Evolutionary conservation across 208 protist species (phyloP).

Genomic region (Tetramitus jugosus): DNA sequence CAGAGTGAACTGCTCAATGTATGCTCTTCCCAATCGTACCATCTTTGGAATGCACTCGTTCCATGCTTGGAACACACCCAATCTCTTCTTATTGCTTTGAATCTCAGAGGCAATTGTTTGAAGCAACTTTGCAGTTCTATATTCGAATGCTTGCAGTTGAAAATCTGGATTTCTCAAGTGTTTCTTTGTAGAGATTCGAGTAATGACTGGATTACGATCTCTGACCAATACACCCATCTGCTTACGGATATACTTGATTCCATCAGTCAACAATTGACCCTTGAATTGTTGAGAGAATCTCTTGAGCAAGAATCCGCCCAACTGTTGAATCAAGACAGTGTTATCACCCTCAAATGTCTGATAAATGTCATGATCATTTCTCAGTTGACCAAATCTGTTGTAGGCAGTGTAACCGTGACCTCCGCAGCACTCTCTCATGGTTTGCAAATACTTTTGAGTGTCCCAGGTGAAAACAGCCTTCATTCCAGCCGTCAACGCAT

Average conservation of each 20-base stretch:
- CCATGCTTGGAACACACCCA: background rate
- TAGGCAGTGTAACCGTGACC: constrained; percentile 35
- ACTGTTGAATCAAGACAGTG: constrained; percentile 37
- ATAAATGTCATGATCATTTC: background rate
- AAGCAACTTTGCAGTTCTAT: constrained; percentile 1
- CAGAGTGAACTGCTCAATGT: constrained; percentile 33
- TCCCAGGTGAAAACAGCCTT: background rate
- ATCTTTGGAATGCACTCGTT: constrained; percentile 6
- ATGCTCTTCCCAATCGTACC: constrained; percentile 25
- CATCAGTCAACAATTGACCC: background rate
- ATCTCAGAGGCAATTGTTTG: background rate
- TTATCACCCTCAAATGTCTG: constrained; percentile 42
- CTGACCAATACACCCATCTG: background rate
- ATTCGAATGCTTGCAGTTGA: constrained; percentile 14
- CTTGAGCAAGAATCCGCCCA: constrained; percentile 4
- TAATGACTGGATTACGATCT: constrained; percentile 1
- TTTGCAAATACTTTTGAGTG: background rate
- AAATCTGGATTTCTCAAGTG: background rate
- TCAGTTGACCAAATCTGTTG: constrained; percentile 4
- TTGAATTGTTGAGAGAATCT: background rate
- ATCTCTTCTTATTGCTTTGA: background rate
- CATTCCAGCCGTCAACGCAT: background rate
- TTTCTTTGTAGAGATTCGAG: background rate
- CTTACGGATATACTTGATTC: constrained; percentile 16
- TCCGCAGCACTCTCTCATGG: constrained; percentile 32